Percentiles rank a stretch among this genome's conserved stretches.
These are phyloP conservation scores for Spinacia oleracea DNA, from an alignment of 179 eudicot species.

Conservation along the genomic window DNA sequence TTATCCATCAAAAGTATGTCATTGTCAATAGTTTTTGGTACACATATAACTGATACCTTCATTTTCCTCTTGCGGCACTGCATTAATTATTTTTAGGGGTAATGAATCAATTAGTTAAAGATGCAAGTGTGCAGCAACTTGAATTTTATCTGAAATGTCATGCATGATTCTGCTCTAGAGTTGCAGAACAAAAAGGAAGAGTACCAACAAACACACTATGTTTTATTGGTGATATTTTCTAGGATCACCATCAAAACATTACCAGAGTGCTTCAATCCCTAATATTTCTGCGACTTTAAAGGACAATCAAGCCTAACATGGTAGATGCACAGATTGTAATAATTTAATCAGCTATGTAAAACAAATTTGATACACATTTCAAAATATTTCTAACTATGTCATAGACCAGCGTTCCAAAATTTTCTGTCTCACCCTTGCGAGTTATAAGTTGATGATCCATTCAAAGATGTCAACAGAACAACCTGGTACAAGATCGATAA, in stretches of 20 bases:
- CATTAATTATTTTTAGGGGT: too few species aligned
- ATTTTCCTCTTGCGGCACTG: slow-evolving; percentile 51
- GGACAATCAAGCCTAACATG: not conserved
- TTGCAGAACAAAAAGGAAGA: not conserved
- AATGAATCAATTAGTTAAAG: not conserved
- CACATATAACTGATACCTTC: slow-evolving; percentile 47
- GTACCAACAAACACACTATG: not conserved
- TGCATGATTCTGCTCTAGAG: slow-evolving; percentile 2
- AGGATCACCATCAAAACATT: not conserved
- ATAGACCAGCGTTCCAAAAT: not conserved
- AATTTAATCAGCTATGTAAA: not conserved
- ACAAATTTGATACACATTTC: not conserved
- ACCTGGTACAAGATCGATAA: too few species aligned
- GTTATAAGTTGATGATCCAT: not conserved
- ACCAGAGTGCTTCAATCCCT: not conserved
- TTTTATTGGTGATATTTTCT: not conserved
- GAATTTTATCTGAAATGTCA: not conserved
- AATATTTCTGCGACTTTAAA: not conserved
- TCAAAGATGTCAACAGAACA: not conserved
- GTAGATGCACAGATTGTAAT: too few species aligned
- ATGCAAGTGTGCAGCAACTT: not conserved
- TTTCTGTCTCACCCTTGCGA: not conserved
- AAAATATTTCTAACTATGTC: not conserved
- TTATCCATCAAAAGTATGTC: slow-evolving; percentile 56
- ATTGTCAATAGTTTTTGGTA: slow-evolving; percentile 51